phyloP scores from a whole-genome alignment of 164 flowering plant genomes.

The Chimonanthus salicifolius region DNA sequence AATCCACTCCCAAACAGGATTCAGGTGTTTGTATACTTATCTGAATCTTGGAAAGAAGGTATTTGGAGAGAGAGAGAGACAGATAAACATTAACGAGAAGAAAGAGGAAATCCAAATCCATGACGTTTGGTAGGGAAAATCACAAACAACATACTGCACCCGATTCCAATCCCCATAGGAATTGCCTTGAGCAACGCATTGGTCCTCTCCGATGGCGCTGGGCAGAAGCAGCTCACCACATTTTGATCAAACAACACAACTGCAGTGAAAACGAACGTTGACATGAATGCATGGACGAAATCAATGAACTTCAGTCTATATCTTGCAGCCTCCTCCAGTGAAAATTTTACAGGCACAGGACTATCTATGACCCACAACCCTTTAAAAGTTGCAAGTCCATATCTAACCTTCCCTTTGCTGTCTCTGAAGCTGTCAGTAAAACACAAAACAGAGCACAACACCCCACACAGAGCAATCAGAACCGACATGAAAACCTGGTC shows the following conservation, averaged over 20 bases:
- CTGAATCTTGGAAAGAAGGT: too few relatives aligned
- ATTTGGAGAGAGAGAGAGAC: neutral
- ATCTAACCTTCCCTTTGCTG: conserved; percentile 42
- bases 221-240: conserved; percentile 53
- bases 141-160: conserved; percentile 24
- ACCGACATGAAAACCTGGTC: conserved; percentile 24
- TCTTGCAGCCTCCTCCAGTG: conserved; percentile 27
- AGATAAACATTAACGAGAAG: conserved; percentile 3
- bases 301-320: conserved; percentile 44
- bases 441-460: conserved; percentile 46
- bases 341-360: neutral
- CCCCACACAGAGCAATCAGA: conserved; percentile 34
- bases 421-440: conserved; percentile 72
- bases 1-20: too few relatives aligned
- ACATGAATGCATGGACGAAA: conserved; percentile 50
- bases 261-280: conserved; percentile 51
- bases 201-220: conserved; percentile 41
- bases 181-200: conserved; percentile 32
- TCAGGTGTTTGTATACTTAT: too few relatives aligned
- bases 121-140: conserved; percentile 27
- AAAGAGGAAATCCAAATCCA: conserved; percentile 30
- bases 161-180: conserved; percentile 35
- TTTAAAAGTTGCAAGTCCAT: conserved; percentile 48
- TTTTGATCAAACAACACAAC: conserved; percentile 59
- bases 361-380: conserved; percentile 70